These are phyloP conservation scores for Zygnema cylindricum DNA, from an alignment of 139 green algal genomes.

Conservation along the genomic window DNA sequence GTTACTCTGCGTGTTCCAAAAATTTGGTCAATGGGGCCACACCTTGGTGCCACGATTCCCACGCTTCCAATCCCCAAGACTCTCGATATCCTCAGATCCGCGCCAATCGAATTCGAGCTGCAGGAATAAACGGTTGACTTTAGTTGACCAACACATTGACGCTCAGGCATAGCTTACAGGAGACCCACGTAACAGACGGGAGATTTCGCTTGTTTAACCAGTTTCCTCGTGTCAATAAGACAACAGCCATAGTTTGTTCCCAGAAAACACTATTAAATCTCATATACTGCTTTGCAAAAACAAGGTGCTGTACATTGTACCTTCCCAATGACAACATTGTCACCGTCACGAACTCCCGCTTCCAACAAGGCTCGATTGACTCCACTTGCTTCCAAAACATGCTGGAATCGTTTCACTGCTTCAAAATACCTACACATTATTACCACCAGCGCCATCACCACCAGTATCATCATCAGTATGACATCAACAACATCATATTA, in stretches of 20 bases:
- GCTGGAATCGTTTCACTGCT: conserved; percentile 61
- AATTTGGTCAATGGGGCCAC: conserved; percentile 55
- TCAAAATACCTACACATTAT: conserved; percentile 65
- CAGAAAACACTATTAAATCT: too few relatives aligned
- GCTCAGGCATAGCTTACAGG: too few relatives aligned
- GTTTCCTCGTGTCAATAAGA: too few relatives aligned
- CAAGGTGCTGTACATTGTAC: too few relatives aligned
- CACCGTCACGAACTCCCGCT: conserved; percentile 59
- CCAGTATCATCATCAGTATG: background rate
- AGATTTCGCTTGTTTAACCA: too few relatives aligned
- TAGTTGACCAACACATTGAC: too few relatives aligned
- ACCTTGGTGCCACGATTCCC: conserved; percentile 40
- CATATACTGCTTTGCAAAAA: too few relatives aligned
- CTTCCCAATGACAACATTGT: conserved; percentile 66
- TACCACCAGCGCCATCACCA: background rate
- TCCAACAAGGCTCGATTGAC: conserved; percentile 52
- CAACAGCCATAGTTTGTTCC: too few relatives aligned
- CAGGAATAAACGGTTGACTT: background rate
- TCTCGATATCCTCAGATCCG: conserved; percentile 21
- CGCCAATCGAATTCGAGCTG: conserved; percentile 52
- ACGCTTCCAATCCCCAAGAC: conserved; percentile 47
- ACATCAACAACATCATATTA: background rate
- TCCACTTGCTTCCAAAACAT: conserved; percentile 61
- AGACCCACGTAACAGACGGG: too few relatives aligned
- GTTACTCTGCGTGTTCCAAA: background rate